Conservation (phyloP, 2,329 filamentous ascomycete genomes). For the Colletotrichum lindemuthianum region DNA sequence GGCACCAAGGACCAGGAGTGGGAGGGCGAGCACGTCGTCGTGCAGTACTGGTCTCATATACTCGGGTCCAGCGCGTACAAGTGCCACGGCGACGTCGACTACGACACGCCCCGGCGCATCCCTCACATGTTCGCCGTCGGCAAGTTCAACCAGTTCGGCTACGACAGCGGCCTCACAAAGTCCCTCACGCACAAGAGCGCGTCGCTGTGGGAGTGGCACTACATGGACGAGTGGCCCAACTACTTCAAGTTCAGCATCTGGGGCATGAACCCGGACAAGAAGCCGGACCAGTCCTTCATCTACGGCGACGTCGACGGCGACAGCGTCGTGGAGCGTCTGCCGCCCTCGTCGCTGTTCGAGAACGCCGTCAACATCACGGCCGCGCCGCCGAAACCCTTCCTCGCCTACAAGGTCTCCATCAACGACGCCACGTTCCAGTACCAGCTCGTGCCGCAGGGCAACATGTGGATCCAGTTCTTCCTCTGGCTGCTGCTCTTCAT, state of each 20-base stretch:
- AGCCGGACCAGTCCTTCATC: conserved; percentile 65
- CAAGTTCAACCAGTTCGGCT: conserved; percentile 71
- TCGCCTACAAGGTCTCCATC: conserved; percentile 64
- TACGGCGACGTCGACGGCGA: conserved; percentile 72
- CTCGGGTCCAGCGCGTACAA: conserved; percentile 68
- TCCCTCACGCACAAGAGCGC: conserved; percentile 59
- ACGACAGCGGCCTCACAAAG: conserved; percentile 67
- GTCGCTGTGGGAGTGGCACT: conserved; percentile 66
- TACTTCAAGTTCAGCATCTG: conserved; percentile 72
- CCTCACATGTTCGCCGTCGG: conserved; percentile 73
- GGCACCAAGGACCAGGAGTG: conserved; percentile 67
- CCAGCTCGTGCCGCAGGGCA: conserved; percentile 62
- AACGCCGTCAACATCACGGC: conserved; percentile 54
- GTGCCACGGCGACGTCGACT: conserved; percentile 65
- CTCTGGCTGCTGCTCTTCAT: conserved; percentile 63
- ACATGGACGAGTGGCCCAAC: conserved; percentile 72
- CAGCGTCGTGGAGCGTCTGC: conserved; percentile 68
- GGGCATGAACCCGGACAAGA: conserved; percentile 72
- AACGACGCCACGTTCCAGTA: conserved; percentile 66
- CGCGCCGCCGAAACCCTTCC: conserved; percentile 60
- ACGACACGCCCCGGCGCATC: conserved; percentile 58
- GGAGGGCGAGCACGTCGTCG: conserved; percentile 69
- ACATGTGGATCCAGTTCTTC: conserved; percentile 60
- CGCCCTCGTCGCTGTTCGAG: conserved; percentile 65
- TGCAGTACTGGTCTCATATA: conserved; percentile 72